Conservation (phyloP, 192 early-diverging fungal genomes). For the Pilobolus umbonatus region DNA sequence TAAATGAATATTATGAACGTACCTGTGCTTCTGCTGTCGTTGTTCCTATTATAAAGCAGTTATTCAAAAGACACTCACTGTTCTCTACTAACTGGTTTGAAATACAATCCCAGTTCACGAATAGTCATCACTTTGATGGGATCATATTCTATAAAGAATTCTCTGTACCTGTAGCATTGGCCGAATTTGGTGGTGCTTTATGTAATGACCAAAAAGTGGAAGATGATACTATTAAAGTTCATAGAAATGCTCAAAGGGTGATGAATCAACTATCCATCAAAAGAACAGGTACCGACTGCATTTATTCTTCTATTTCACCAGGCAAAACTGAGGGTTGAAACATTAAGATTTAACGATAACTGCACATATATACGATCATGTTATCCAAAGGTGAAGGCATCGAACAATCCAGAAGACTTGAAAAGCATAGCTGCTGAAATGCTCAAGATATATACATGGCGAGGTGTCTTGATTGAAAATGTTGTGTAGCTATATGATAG, state of each 20-base stretch:
- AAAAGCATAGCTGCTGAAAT: background rate
- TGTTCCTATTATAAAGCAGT: background rate
- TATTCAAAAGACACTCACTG: background rate
- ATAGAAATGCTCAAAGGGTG: background rate
- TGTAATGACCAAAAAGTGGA: background rate
- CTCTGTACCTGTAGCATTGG: background rate
- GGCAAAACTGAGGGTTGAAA: background rate
- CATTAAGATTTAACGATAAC: background rate
- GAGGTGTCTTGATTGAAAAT: background rate
- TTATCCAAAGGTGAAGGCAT: background rate
- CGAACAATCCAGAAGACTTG: background rate
- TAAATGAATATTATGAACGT: background rate
- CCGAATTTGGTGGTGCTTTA: background rate
- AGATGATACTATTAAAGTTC: background rate
- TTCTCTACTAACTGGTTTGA: slow-evolving; percentile 3
- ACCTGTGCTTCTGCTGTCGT: background rate
- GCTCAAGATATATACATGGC: background rate
- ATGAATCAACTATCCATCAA: background rate
- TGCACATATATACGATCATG: background rate
- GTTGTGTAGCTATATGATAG: background rate
- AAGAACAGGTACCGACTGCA: background rate
- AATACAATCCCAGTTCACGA: background rate
- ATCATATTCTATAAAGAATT: background rate
- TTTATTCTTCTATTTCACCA: slow-evolving; percentile 3
- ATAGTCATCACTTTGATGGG: background rate